Percentiles rank a stretch among this genome's conserved stretches.
Conservation (phyloP, 805 yeast species). For the Candida boidinii region DNA sequence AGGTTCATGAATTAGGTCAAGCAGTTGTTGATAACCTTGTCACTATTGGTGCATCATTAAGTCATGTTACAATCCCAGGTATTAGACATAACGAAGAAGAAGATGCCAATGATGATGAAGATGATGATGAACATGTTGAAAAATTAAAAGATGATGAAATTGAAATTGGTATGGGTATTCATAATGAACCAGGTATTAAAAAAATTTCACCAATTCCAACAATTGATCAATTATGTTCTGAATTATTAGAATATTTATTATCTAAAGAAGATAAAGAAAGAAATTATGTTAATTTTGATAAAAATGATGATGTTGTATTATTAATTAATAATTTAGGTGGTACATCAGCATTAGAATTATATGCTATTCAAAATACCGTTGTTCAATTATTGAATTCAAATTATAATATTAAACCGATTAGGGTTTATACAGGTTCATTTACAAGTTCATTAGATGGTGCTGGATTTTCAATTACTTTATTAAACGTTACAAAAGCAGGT, state of each 20-base stretch:
- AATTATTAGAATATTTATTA: slow-evolving; percentile 54
- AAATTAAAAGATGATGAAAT: slow-evolving; percentile 52
- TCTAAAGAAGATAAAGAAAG: slow-evolving; percentile 66
- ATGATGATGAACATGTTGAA: slow-evolving; percentile 28
- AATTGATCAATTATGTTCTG: slow-evolving; percentile 48
- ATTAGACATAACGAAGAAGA: slow-evolving; percentile 43
- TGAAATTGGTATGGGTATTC: slow-evolving; percentile 94
- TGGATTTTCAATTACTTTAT: slow-evolving; percentile 78
- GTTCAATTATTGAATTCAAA: slow-evolving; percentile 39
- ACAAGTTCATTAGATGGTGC: slow-evolving; percentile 90
- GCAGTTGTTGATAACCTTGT: slow-evolving; percentile 58
- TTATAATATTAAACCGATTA: slow-evolving; percentile 52
- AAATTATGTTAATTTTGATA: slow-evolving; percentile 62
- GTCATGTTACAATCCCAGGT: slow-evolving; percentile 87
- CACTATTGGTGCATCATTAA: slow-evolving; percentile 84
- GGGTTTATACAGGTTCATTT: slow-evolving; percentile 68
- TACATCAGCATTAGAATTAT: slow-evolving; percentile 70
- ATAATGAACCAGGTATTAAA: slow-evolving; percentile 84
- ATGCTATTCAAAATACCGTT: slow-evolving; percentile 60
- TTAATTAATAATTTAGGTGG: slow-evolving; percentile 87
- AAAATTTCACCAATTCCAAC: slow-evolving; percentile 61
- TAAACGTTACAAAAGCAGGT: slow-evolving; percentile 55
- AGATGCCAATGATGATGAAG: slow-evolving; percentile 12
- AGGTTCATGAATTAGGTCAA: slow-evolving; percentile 51
- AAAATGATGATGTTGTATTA: slow-evolving; percentile 54